phyloP scores from a whole-genome alignment of 768 basidiomycete species.

The Pisolithus albus region DNA sequence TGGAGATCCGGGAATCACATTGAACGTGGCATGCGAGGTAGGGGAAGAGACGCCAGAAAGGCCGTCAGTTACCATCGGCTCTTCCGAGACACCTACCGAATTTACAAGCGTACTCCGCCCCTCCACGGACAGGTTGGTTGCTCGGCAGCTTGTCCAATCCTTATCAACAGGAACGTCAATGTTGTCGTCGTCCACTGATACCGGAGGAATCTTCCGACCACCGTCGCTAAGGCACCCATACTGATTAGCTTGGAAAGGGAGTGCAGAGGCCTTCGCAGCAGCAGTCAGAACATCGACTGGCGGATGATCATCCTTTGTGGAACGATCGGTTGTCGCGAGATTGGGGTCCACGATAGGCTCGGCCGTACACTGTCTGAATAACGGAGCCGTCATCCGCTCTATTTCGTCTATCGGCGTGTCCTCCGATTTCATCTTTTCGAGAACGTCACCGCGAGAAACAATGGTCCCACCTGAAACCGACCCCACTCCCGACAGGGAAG shows the following conservation, averaged over 20 bases:
- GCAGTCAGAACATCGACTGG: not conserved
- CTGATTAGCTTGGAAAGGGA: not conserved
- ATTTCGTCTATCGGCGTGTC: not conserved
- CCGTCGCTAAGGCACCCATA: not conserved
- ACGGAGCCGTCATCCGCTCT: not conserved
- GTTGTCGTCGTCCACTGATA: not conserved
- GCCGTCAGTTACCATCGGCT: no score
- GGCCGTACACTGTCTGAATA: not conserved
- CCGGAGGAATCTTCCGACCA: not conserved
- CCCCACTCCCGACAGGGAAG: slow-evolving; percentile 10
- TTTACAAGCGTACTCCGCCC: not conserved
- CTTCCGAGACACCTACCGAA: not conserved
- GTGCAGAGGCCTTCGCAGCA: not conserved
- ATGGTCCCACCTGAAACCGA: not conserved
- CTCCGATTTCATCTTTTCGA: not conserved
- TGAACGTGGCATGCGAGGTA: not conserved
- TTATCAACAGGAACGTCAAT: not conserved
- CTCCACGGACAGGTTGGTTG: not conserved
- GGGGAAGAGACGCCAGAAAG: not conserved
- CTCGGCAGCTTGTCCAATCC: not conserved
- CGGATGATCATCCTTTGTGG: slow-evolving; percentile 1
- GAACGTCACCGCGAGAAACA: not conserved
- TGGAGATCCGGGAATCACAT: not conserved
- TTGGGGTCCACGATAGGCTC: not conserved
- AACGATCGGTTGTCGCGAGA: slow-evolving; percentile 3